These are phyloP conservation scores for Primulina tabacum DNA, from an alignment of 257 asterid genomes.

Conservation along the genomic window DNA sequence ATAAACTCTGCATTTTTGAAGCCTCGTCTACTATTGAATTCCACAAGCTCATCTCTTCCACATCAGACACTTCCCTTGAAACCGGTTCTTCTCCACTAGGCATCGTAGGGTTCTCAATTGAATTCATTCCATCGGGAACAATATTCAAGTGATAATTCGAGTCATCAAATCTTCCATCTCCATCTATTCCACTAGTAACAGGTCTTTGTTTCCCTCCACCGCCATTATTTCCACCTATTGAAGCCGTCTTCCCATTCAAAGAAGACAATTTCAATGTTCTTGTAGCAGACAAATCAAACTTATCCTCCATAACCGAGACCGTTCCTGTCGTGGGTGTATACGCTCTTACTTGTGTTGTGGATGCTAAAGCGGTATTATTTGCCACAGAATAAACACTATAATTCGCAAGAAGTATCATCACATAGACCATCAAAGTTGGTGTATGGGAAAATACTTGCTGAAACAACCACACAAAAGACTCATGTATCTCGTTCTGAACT, in stretches of 20 bases:
- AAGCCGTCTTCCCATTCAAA: conserved; percentile 50
- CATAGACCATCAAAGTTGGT: conserved; percentile 84
- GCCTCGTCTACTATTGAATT: conserved; percentile 69
- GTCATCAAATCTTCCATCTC: conserved; percentile 68
- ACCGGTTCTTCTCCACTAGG: conserved; percentile 50
- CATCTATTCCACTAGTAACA: conserved; percentile 64
- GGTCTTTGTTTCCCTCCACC: conserved; percentile 55
- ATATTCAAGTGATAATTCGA: conserved; percentile 30
- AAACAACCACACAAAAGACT: conserved; percentile 92
- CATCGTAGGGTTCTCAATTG: conserved; percentile 38
- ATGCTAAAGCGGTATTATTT: conserved; percentile 47
- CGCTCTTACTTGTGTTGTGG: conserved; percentile 35
- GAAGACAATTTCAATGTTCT: conserved; percentile 48
- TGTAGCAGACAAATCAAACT: conserved; percentile 53
- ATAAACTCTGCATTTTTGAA: conserved; percentile 40
- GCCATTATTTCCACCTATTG: conserved; percentile 58
- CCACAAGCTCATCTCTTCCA: conserved; percentile 66
- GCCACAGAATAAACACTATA: conserved; percentile 83
- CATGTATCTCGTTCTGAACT: conserved; percentile 82
- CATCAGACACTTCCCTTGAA: conserved; percentile 39
- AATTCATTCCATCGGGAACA: conserved; percentile 42
- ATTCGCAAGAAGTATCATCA: conserved; percentile 90
- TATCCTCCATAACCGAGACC: conserved; percentile 47
- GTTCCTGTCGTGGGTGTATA: conserved; percentile 33
- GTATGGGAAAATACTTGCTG: conserved; percentile 91